phyloP scores from a whole-genome alignment of 2,329 filamentous ascomycete genomes.

The Aspergillus quadrilineatus region DNA sequence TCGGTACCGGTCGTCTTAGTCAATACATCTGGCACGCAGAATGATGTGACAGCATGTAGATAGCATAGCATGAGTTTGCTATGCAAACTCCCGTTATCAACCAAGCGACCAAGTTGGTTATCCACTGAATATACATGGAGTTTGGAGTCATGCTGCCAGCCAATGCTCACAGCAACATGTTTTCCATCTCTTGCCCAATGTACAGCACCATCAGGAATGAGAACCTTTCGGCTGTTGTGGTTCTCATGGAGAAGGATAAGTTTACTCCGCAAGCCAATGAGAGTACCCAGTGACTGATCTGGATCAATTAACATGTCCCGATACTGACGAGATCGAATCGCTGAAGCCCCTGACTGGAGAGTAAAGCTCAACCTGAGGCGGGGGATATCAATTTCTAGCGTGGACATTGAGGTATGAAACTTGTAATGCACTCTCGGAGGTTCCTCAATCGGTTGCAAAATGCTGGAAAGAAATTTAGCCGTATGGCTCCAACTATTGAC shows the following conservation, averaged over 20 bases:
- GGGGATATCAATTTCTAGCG: slow-evolving; percentile 48
- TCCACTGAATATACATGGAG: slow-evolving; percentile 54
- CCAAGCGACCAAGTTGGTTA: slow-evolving; percentile 48
- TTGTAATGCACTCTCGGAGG: slow-evolving; percentile 37
- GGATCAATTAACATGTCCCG: slow-evolving; percentile 51
- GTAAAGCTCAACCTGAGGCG: slow-evolving; percentile 51
- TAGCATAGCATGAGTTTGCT: slow-evolving; percentile 52
- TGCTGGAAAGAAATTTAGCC: slow-evolving; percentile 2
- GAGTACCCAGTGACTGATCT: slow-evolving; percentile 48
- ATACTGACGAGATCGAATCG: slow-evolving; percentile 51
- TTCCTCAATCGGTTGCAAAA: slow-evolving; percentile 40
- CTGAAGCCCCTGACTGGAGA: slow-evolving; percentile 25
- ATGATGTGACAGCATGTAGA: slow-evolving; percentile 40
- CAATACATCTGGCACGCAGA: slow-evolving; percentile 34
- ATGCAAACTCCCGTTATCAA: slow-evolving; percentile 51
- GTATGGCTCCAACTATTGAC: slow-evolving; percentile 20
- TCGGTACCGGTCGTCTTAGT: slow-evolving; percentile 34
- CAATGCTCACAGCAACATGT: slow-evolving; percentile 43
- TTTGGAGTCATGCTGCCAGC: slow-evolving; percentile 16
- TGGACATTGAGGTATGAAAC: slow-evolving; percentile 12
- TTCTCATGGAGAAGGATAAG: slow-evolving; percentile 47
- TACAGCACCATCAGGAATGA: slow-evolving; percentile 41
- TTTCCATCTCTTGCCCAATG: slow-evolving; percentile 12
- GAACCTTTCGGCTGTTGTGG: slow-evolving; percentile 32
- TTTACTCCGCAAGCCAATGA: slow-evolving; percentile 52